Conservation (phyloP, 768 basidiomycete genomes). For the Aureoboletus auriporus region DNA sequence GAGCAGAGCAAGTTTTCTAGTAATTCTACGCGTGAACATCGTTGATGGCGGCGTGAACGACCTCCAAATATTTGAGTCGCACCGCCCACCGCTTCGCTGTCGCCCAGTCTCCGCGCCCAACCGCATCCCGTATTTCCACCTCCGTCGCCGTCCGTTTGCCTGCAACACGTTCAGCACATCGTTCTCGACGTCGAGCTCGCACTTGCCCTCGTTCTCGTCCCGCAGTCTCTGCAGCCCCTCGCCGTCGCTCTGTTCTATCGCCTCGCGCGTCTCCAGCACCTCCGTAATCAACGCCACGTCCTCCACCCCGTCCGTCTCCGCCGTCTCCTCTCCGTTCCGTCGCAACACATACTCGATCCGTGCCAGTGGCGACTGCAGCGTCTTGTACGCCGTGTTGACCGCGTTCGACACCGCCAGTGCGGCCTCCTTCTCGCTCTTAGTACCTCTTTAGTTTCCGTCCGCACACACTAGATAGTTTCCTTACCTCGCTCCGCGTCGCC, state of each 20-base stretch:
- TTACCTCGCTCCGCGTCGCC: conserved; percentile 61
- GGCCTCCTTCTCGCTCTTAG: conserved; percentile 19
- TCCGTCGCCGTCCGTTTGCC: conserved; percentile 50
- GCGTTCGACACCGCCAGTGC: conserved; percentile 53
- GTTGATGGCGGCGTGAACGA: conserved; percentile 42
- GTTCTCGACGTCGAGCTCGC: neutral
- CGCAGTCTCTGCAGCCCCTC: conserved; percentile 49
- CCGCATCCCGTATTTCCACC: conserved; percentile 42
- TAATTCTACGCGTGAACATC: too few species aligned
- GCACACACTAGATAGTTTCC: neutral
- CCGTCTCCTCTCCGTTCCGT: conserved; percentile 51
- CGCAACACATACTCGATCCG: conserved; percentile 81
- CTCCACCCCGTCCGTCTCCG: conserved; percentile 69
- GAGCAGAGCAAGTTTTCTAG: neutral
- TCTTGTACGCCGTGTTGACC: conserved; percentile 80
- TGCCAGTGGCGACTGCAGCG: conserved; percentile 64
- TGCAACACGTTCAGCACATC: conserved; percentile 22
- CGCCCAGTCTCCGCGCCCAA: conserved; percentile 52
- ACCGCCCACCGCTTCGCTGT: conserved; percentile 57
- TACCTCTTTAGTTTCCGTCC: conserved; percentile 8
- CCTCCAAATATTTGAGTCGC: conserved; percentile 68
- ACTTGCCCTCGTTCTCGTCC: conserved; percentile 53
- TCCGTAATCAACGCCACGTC: conserved; percentile 70
- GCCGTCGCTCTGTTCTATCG: conserved; percentile 56
- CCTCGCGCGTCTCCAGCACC: conserved; percentile 77